Percentiles rank a stretch among this genome's conserved stretches.
Conservation (phyloP, 306 rosid species). For the Prunus fruticosa region DNA sequence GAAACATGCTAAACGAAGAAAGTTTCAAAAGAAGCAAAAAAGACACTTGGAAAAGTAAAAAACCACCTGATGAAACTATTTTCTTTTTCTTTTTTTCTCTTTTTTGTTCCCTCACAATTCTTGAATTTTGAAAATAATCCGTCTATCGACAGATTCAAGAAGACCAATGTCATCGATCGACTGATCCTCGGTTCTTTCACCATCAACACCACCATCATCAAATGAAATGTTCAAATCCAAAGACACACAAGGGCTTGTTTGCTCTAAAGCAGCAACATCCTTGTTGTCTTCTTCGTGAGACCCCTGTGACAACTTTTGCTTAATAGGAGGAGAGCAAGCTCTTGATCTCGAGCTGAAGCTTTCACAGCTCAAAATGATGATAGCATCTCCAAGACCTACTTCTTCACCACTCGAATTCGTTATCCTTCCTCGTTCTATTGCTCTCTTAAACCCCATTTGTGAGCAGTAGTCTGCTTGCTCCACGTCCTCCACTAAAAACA, state of each 20-base stretch:
- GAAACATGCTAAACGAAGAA: constrained; percentile 34
- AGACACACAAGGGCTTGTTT: constrained; percentile 50
- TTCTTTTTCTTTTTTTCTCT: neutral
- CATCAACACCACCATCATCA: constrained; percentile 35
- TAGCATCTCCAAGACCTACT: constrained; percentile 62
- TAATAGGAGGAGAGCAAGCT: constrained; percentile 67
- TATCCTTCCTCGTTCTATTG: constrained; percentile 70
- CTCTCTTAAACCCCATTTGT: constrained; percentile 80
- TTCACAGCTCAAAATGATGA: constrained; percentile 75
- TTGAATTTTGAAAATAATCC: constrained; percentile 68
- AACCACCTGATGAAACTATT: constrained; percentile 5
- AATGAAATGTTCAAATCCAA: constrained; percentile 90
- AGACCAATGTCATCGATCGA: constrained; percentile 72
- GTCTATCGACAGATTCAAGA: constrained; percentile 77
- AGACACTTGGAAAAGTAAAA: neutral
- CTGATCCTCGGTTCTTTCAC: constrained; percentile 27
- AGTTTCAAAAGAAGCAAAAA: constrained; percentile 24
- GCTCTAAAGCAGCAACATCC: constrained; percentile 26
- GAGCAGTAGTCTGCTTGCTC: constrained; percentile 84
- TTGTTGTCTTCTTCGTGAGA: constrained; percentile 20
- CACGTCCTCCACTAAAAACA: constrained; percentile 76
- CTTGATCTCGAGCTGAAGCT: constrained; percentile 81
- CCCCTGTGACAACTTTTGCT: constrained; percentile 32
- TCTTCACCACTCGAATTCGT: constrained; percentile 58
- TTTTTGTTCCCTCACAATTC: constrained; percentile 37